Conservation (phyloP, 1,284 basidiomycete species). For the Stygiomarasmius scandens region DNA sequence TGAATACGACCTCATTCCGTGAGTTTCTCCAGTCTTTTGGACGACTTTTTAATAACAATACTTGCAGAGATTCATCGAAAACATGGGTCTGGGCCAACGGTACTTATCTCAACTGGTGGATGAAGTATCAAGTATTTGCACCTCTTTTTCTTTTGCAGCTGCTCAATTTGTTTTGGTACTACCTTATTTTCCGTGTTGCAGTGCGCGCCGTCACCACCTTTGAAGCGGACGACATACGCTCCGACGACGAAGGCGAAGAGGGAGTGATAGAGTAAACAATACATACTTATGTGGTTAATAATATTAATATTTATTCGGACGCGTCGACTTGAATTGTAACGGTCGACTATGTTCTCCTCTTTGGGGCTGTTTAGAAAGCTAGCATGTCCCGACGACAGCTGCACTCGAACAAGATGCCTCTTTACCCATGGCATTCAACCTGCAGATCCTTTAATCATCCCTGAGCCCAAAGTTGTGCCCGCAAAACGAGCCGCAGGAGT, state of each 20-base stretch:
- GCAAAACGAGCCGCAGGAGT: slow-evolving; percentile 18
- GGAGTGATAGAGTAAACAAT: too few relatives aligned
- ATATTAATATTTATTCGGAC: background rate
- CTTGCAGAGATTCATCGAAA: slow-evolving; percentile 54
- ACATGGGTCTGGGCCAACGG: slow-evolving; percentile 68
- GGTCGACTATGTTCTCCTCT: slow-evolving; percentile 63
- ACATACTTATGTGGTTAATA: too few relatives aligned
- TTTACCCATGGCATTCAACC: slow-evolving; percentile 56
- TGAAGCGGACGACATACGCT: slow-evolving; percentile 49
- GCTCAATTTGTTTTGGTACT: slow-evolving; percentile 93
- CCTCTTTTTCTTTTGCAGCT: slow-evolving; percentile 78
- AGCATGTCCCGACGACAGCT: slow-evolving; percentile 64
- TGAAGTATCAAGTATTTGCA: slow-evolving; percentile 80
- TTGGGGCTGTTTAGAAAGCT: slow-evolving; percentile 59
- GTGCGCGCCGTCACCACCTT: slow-evolving; percentile 42
- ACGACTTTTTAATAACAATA: background rate
- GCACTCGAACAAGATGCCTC: slow-evolving; percentile 57
- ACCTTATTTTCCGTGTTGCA: slow-evolving; percentile 75
- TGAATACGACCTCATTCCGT: slow-evolving; percentile 84
- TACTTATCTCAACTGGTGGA: slow-evolving; percentile 77
- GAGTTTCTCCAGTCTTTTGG: slow-evolving; percentile 34
- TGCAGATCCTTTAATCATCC: slow-evolving; percentile 16
- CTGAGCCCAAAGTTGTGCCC: slow-evolving; percentile 20
- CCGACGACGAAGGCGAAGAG: slow-evolving; percentile 75
- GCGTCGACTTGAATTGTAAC: background rate